These are phyloP conservation scores for Taxawa tesnikishii DNA, from an alignment of 2,329 filamentous ascomycete genomes.

Conservation along the genomic window DNA sequence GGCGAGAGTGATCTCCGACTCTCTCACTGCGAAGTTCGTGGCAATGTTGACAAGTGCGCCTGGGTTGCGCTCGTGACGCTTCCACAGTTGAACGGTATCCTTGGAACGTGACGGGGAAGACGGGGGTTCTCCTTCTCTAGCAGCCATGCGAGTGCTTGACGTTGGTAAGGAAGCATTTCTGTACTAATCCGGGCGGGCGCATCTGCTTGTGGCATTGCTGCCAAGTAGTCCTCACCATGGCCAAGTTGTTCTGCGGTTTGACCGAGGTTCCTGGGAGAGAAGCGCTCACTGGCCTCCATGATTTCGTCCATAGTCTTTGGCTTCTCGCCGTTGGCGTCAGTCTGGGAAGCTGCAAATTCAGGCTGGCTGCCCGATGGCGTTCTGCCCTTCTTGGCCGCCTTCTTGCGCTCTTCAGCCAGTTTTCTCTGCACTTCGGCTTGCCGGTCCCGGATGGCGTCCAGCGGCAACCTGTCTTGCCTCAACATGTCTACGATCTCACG, in stretches of 20 bases:
- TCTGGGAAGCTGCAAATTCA: slow-evolving; percentile 7
- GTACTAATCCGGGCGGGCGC: slow-evolving; percentile 56
- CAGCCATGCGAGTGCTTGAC: slow-evolving; percentile 73
- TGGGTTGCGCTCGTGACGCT: slow-evolving; percentile 29
- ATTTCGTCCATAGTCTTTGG: slow-evolving; percentile 48
- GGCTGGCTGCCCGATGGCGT: slow-evolving; percentile 22
- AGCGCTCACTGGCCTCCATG: slow-evolving; percentile 51
- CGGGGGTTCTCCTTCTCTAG: slow-evolving; percentile 59
- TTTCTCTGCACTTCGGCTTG: slow-evolving; percentile 22
- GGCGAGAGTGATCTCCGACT: slow-evolving; percentile 47
- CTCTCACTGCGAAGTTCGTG: slow-evolving; percentile 51
- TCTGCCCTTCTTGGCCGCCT: slow-evolving; percentile 7
- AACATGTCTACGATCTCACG: slow-evolving; percentile 40
- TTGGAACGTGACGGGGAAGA: slow-evolving; percentile 45
- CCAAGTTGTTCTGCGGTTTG: slow-evolving; percentile 59
- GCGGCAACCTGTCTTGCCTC: slow-evolving; percentile 51
- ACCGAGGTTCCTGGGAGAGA: slow-evolving; percentile 53
- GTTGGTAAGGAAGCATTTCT: slow-evolving; percentile 66
- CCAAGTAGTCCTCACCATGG: slow-evolving; percentile 56
- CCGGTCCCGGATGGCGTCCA: slow-evolving; percentile 28
- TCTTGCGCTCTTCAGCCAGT: slow-evolving; percentile 14
- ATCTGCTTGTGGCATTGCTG: slow-evolving; percentile 57
- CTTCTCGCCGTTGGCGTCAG: slow-evolving; percentile 13
- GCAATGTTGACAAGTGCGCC: slow-evolving; percentile 53
- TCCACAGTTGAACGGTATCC: slow-evolving; percentile 69